Percentiles rank a stretch among this genome's conserved stretches.
Conservation (phyloP, 2,329 filamentous ascomycete genomes). For the Harringtonia aguacate region DNA sequence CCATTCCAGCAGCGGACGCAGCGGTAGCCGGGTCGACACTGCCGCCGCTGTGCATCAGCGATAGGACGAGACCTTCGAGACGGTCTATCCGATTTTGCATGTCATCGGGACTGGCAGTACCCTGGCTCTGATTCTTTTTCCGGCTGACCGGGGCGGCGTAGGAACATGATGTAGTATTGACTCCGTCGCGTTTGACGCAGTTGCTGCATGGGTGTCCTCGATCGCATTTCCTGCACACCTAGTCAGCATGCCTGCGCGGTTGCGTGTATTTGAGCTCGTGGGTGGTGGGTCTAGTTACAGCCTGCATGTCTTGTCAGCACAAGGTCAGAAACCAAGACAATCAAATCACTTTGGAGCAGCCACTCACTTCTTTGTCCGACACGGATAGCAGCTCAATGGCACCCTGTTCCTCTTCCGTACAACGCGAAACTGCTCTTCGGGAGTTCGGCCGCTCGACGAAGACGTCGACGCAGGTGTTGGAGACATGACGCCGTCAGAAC, state of each 20-base stretch:
- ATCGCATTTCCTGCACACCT: slow-evolving; percentile 76
- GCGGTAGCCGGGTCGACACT: slow-evolving; percentile 28
- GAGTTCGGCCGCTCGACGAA: slow-evolving; percentile 66
- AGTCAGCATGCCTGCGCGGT: background rate
- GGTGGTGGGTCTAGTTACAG: slow-evolving; percentile 5
- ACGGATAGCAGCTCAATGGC: slow-evolving; percentile 83
- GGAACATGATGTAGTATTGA: slow-evolving; percentile 68
- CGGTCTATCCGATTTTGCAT: slow-evolving; percentile 98
- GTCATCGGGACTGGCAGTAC: slow-evolving; percentile 63
- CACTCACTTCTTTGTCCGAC: slow-evolving; percentile 73
- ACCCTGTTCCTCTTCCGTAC: slow-evolving; percentile 88
- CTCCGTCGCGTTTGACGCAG: slow-evolving; percentile 81
- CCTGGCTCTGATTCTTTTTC: slow-evolving; percentile 62
- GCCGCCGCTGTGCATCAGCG: slow-evolving; percentile 80
- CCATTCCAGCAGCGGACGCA: slow-evolving; percentile 13
- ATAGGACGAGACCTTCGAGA: slow-evolving; percentile 82
- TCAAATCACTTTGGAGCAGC: background rate
- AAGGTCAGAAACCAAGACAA: background rate
- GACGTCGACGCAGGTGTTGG: slow-evolving; percentile 71
- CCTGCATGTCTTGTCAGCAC: slow-evolving; percentile 7
- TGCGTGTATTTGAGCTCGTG: background rate
- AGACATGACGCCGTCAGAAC: slow-evolving; percentile 42
- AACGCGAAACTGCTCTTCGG: slow-evolving; percentile 76
- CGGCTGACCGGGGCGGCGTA: slow-evolving; percentile 64
- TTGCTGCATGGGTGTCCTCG: slow-evolving; percentile 86